Evolutionary conservation across 2,329 filamentous ascomycete species (phyloP).

Genomic region (Tolypocladium cylindrosporum): DNA sequence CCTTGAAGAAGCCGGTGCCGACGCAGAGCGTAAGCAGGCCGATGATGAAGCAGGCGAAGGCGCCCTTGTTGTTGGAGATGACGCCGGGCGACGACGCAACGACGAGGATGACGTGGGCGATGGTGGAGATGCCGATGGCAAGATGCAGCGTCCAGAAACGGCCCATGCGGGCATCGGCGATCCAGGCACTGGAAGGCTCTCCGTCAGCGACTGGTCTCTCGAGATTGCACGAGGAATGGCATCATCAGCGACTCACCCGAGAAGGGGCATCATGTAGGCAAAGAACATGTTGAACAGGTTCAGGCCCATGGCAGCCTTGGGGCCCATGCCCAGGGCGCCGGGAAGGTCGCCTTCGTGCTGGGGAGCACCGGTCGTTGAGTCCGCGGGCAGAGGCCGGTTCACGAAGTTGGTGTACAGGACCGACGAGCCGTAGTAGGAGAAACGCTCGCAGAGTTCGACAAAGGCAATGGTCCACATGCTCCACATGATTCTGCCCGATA

Average conservation of each 20-base stretch:
- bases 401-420: constrained; percentile 61
- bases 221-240: no score
- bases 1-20: constrained; percentile 73
- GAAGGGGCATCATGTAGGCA: constrained; percentile 48
- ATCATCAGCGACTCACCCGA: constrained; percentile 21
- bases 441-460: constrained; percentile 66
- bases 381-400: constrained; percentile 40
- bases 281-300: constrained; percentile 50
- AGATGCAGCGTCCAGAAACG: constrained; percentile 65
- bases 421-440: constrained; percentile 66
- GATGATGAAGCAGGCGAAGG: constrained; percentile 59
- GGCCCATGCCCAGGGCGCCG: constrained; percentile 49
- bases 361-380: constrained; percentile 43
- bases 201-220: neutral
- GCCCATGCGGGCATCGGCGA: constrained; percentile 62
- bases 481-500: constrained; percentile 56
- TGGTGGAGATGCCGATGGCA: constrained; percentile 53
- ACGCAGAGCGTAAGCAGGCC: constrained; percentile 45
- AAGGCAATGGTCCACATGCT: constrained; percentile 60
- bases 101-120: constrained; percentile 58
- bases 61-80: constrained; percentile 44
- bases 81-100: constrained; percentile 53
- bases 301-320: constrained; percentile 40
- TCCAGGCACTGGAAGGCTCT: constrained; percentile 25
- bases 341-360: constrained; percentile 20